These are phyloP conservation scores for Fusarium brevicatenulatum DNA, from an alignment of 2,329 filamentous ascomycete genomes.

Conservation along the genomic window DNA sequence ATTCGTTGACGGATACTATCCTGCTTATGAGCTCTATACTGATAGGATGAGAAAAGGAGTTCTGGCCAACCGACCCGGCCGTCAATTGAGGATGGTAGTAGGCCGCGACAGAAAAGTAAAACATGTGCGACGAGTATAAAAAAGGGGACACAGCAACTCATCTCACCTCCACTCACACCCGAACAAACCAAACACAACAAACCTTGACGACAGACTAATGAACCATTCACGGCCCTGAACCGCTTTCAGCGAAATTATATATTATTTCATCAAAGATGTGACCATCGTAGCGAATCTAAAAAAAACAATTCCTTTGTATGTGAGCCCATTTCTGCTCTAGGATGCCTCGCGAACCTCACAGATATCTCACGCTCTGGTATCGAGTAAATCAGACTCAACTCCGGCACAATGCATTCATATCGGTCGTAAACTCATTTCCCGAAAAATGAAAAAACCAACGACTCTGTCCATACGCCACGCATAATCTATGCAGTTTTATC, in stretches of 20 bases:
- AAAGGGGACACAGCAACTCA: not conserved
- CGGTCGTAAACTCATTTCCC: conserved; percentile 33
- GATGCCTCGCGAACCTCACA: conserved; percentile 27
- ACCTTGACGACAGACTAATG: conserved; percentile 33
- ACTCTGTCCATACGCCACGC: not conserved
- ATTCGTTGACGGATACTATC: conserved; percentile 78
- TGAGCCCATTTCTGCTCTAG: conserved; percentile 23
- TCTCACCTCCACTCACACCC: not conserved
- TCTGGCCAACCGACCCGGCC: conserved; percentile 59
- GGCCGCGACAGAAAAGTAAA: conserved; percentile 68
- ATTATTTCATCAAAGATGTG: conserved; percentile 16
- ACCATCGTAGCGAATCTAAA: conserved; percentile 27
- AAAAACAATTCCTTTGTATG: conserved; percentile 13
- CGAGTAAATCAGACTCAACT: conserved; percentile 37
- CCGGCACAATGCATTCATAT: conserved; percentile 44
- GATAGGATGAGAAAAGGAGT: conserved; percentile 68
- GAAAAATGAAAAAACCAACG: conserved; percentile 2
- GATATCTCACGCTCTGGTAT: conserved; percentile 24
- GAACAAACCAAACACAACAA: conserved; percentile 3
- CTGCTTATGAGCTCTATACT: conserved; percentile 76
- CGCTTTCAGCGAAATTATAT: conserved; percentile 19
- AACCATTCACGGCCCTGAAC: conserved; percentile 31
- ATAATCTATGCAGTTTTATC: conserved; percentile 46
- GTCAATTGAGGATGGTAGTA: conserved; percentile 71
- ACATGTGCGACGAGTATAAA: conserved; percentile 61